A percentile compares a stretch with the other conserved stretches of the same genome.
These are phyloP conservation scores for Carex myosuroides DNA, from an alignment of 176 grass and related monocot species.

Conservation along the genomic window DNA sequence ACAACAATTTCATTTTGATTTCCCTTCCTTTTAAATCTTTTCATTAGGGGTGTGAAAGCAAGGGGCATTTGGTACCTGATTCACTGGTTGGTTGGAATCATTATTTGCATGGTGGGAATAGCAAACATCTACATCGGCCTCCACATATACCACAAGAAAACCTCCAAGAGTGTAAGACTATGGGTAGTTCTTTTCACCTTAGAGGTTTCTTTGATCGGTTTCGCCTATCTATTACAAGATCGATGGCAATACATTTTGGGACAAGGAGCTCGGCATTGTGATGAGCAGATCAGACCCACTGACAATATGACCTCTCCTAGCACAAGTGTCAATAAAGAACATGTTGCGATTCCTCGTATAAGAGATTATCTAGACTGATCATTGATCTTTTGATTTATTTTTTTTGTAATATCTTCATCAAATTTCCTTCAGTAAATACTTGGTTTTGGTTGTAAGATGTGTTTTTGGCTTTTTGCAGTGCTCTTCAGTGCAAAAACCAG, in stretches of 20 bases:
- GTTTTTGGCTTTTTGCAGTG: neutral
- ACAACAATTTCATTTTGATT: neutral
- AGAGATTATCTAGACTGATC: neutral
- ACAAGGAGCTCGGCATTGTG: constrained; percentile 39
- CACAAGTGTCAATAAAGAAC: constrained; percentile 45
- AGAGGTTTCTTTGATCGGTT: constrained; percentile 56
- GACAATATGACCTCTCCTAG: constrained; percentile 46
- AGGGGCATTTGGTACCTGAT: constrained; percentile 77
- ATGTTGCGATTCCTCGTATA: neutral
- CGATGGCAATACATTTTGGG: constrained; percentile 75
- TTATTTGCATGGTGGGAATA: constrained; percentile 46
- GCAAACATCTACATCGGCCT: constrained; percentile 76
- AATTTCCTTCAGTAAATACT: neutral
- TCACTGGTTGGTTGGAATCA: constrained; percentile 65
- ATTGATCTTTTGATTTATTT: neutral
- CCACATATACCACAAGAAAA: constrained; percentile 66
- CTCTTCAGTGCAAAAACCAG: neutral
- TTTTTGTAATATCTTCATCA: neutral
- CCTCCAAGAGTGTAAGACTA: constrained; percentile 45
- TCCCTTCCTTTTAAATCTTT: neutral
- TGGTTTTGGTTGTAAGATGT: neutral
- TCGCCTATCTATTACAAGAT: constrained; percentile 75
- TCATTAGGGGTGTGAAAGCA: constrained; percentile 50
- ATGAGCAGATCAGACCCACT: constrained; percentile 57
- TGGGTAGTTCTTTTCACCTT: constrained; percentile 73